Percentiles rank a stretch among this genome's conserved stretches.
Conservation (phyloP, 306 rosid genomes). For the Acacia confusa region DNA sequence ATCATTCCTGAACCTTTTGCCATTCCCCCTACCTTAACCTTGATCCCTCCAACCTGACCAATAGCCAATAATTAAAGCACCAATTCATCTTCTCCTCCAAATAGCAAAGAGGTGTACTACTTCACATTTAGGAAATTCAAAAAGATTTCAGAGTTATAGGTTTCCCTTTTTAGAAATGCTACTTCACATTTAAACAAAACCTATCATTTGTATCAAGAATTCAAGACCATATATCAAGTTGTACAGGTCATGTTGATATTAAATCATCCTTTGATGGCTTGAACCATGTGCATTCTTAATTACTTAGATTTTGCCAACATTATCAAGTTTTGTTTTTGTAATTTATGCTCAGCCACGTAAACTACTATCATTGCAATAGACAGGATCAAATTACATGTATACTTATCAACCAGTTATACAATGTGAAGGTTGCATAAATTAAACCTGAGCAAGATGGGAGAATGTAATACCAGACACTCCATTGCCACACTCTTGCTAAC, state of each 20-base stretch:
- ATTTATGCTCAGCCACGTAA: slow-evolving; percentile 9
- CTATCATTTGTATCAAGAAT: background rate
- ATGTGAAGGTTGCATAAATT: background rate
- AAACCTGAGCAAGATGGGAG: slow-evolving; percentile 24
- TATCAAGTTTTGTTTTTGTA: background rate
- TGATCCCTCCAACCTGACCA: slow-evolving; percentile 72
- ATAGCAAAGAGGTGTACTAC: slow-evolving; percentile 17
- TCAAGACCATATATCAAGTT: background rate
- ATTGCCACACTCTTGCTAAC: slow-evolving; percentile 96
- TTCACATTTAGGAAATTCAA: slow-evolving; percentile 1
- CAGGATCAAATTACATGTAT: slow-evolving; percentile 9
- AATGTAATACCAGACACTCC: slow-evolving; percentile 63
- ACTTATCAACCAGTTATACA: background rate
- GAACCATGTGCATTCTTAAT: background rate
- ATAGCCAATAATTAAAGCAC: slow-evolving; percentile 32
- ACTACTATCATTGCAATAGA: slow-evolving; percentile 1
- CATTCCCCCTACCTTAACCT: slow-evolving; percentile 86
- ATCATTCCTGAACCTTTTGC: slow-evolving; percentile 99
- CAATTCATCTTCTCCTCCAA: slow-evolving; percentile 8
- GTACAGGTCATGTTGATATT: background rate
- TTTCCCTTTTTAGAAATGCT: background rate
- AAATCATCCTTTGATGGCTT: background rate
- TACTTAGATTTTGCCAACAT: background rate
- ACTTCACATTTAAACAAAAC: slow-evolving; percentile 3
- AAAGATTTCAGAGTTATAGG: background rate